A percentile compares a stretch with the other conserved stretches of the same genome.
Evolutionary conservation across 2,329 filamentous ascomycete species (phyloP).

Genomic region (Penicillium sp.): DNA sequence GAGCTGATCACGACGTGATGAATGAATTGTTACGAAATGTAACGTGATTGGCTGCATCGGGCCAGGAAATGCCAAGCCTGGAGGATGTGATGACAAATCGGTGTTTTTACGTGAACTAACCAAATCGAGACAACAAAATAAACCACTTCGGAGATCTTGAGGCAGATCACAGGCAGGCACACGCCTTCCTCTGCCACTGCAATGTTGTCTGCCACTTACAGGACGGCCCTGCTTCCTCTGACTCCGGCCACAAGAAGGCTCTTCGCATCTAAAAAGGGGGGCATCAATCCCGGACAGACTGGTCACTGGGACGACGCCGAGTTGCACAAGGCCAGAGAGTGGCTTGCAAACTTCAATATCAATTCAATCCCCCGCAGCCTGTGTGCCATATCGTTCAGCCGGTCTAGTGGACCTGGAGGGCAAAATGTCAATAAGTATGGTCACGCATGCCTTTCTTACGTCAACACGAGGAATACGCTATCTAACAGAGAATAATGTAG

Average conservation of each 20-base stretch:
- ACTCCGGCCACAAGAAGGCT: constrained; percentile 16
- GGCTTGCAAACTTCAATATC: constrained; percentile 53
- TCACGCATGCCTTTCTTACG: not conserved
- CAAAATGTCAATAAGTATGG: constrained; percentile 67
- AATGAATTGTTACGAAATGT: not conserved
- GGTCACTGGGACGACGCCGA: constrained; percentile 27
- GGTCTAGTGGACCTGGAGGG: constrained; percentile 62
- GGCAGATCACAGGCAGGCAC: not conserved
- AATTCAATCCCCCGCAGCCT: constrained; percentile 54
- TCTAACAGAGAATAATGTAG: constrained; percentile 32
- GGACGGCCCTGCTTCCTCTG: not conserved
- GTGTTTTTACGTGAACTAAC: not conserved
- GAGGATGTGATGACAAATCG: not conserved
- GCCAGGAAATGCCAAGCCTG: not conserved
- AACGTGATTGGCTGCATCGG: not conserved
- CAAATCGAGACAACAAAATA: not conserved
- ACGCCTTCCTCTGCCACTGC: not conserved
- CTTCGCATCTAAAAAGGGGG: constrained; percentile 23
- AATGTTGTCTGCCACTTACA: no score
- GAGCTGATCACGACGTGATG: no score
- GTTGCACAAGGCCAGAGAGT: constrained; percentile 48
- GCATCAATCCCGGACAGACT: constrained; percentile 18
- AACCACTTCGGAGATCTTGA: not conserved
- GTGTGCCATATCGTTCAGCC: constrained; percentile 58
- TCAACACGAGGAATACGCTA: not conserved